Percentiles rank a stretch among this genome's conserved stretches.
Evolutionary conservation across 768 basidiomycete species (phyloP).

Genomic region (Panaeolus papilionaceus): DNA sequence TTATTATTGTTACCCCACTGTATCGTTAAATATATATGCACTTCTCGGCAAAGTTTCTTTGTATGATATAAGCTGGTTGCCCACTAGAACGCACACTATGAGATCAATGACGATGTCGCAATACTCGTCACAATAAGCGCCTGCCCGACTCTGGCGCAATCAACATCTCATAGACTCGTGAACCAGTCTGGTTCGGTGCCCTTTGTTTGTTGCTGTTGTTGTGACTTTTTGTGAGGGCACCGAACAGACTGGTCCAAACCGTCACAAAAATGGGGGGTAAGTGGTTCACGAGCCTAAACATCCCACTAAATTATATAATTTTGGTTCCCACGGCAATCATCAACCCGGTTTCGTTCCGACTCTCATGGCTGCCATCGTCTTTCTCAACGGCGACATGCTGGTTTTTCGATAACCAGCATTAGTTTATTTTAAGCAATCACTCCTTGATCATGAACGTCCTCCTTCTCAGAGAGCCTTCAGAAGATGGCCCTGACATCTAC

Average conservation of each 20-base stretch:
- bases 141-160: no score
- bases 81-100: no score
- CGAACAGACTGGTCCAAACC: no score
- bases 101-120: no score
- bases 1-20: neutral
- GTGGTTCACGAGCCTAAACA: no score
- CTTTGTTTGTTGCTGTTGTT: no score
- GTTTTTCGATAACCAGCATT: neutral
- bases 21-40: neutral
- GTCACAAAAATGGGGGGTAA: no score
- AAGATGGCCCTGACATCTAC: slow-evolving; percentile 61
- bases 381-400: slow-evolving; percentile 10
- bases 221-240: no score
- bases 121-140: no score
- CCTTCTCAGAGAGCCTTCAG: slow-evolving; percentile 48
- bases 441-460: slow-evolving; percentile 44
- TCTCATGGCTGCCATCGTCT: neutral
- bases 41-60: neutral
- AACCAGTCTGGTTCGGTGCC: no score
- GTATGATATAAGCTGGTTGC: neutral
- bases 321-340: slow-evolving; percentile 12
- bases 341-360: slow-evolving; percentile 9
- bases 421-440: neutral
- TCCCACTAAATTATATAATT: neutral
- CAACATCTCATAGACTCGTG: no score